Base-by-base conservation (phyloP, 257 asterid species). In the Schizonepeta tenuifolia region DNA sequence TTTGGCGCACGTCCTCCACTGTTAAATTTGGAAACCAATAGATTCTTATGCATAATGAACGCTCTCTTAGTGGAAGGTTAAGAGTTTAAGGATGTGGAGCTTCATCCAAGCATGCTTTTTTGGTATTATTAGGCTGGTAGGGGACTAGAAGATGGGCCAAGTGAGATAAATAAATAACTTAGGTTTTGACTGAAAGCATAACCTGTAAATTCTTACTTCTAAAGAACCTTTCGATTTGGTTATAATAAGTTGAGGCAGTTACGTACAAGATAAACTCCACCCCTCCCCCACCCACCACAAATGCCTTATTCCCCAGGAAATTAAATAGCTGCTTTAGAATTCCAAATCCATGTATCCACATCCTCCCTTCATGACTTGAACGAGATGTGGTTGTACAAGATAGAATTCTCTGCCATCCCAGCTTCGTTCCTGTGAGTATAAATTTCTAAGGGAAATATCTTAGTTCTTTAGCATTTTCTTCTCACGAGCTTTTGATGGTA, bases 101-200 rank as follows among this genome's bases (percentile, higher is more conserved):
- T 60, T 67, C 64, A n/a, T 65, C 66, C 66, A 36, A 28, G 47
- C 38, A 62, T 55, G 35, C 4, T 60, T 51, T 72, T 31, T 3
- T 22, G 36, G 36, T 41, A 24, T 28, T 40, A 38, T 55, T 36
- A 15, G 59, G 63, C 49, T 58, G 67, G 36, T 49, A 20, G 14
- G 67, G 55, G 65, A 63, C 15, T 35, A 13, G 33, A 14, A 51
- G 31, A 54, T 69, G 33, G 15, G 59, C 44, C 2, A 9, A 41
- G 22, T 67, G 64, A 67, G 62, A 22, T 46, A 38, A 49, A 26
- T 49, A 4, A 62, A 31, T 26, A 64, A 57, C 31, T 58, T n/a
- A 11, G 44, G 51, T 18, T 41, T 26, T 50, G 51, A 38, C 40
- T 54, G 35, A 33, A 38, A 17, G 46, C 59, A 49, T 33, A 38